These are phyloP conservation scores for Taphrina wiesneri DNA, from an alignment of 1,139 yeast genomes.

Conservation along the genomic window DNA sequence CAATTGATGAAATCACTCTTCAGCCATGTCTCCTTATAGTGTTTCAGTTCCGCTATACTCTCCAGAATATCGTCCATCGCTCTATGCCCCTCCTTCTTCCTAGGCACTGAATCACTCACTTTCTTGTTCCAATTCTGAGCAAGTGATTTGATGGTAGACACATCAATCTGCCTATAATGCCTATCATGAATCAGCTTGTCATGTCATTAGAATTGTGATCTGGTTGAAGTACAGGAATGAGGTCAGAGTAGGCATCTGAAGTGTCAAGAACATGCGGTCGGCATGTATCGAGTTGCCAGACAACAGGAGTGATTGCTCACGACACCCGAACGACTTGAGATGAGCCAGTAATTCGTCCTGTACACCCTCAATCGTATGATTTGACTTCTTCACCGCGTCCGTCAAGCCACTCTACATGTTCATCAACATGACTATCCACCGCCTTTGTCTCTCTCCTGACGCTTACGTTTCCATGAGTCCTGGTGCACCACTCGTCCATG, in stretches of 20 bases:
- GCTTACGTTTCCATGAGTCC: conserved; percentile 61
- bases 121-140: conserved; percentile 74
- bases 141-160: conserved; percentile 76
- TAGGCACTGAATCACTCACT: conserved; percentile 59
- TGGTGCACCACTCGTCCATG: conserved; percentile 85
- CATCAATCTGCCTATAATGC: conserved; percentile 79
- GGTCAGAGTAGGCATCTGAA: conserved; percentile 75
- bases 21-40: conserved; percentile 67
- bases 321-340: conserved; percentile 58
- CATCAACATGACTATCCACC: not conserved
- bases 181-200: conserved; percentile 45
- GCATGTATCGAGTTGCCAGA: conserved; percentile 93
- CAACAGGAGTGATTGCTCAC: conserved; percentile 58
- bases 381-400: conserved; percentile 60
- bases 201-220: not conserved
- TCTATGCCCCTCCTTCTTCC: conserved; percentile 69
- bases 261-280: conserved; percentile 81
- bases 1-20: not conserved
- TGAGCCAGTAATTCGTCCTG: conserved; percentile 65
- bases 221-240: conserved; percentile 53
- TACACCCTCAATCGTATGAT: conserved; percentile 59
- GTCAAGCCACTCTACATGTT: conserved; percentile 67
- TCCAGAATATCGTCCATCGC: conserved; percentile 86
- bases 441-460: conserved; percentile 14
- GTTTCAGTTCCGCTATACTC: conserved; percentile 77